Percentiles rank a stretch among this genome's conserved stretches.
phyloP scores from a whole-genome alignment of 2,329 filamentous ascomycete genomes.

The Fusarium chuoi region DNA sequence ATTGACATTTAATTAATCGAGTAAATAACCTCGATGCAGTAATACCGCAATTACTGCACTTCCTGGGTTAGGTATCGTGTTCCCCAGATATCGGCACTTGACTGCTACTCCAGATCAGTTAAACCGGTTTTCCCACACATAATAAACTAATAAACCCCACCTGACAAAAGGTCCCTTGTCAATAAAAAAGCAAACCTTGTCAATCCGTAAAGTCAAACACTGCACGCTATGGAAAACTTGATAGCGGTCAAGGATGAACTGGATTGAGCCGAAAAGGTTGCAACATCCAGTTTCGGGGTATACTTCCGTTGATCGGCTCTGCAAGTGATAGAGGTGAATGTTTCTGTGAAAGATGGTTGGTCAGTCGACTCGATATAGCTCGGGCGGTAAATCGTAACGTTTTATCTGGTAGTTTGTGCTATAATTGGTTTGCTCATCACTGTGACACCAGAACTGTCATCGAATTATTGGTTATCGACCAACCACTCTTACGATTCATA shows the following conservation, averaged over 20 bases:
- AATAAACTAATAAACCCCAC: neutral
- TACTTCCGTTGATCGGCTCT: slow-evolving; percentile 14
- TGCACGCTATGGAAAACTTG: neutral
- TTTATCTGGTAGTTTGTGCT: neutral
- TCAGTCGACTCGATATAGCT: slow-evolving; percentile 3
- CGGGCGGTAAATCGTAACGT: slow-evolving; percentile 17
- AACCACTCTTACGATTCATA: slow-evolving; percentile 4
- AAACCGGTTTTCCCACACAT: slow-evolving; percentile 10
- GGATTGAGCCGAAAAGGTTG: slow-evolving; percentile 1
- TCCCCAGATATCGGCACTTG: slow-evolving; percentile 28
- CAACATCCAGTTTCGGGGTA: slow-evolving; percentile 5
- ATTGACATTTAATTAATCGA: neutral
- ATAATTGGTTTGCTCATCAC: slow-evolving; percentile 22
- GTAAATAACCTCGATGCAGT: neutral
- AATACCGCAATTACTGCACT: neutral
- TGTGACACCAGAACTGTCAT: slow-evolving; percentile 3
- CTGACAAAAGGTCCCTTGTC: slow-evolving; percentile 19
- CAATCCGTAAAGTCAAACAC: neutral
- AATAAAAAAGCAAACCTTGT: neutral
- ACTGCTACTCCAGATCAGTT: slow-evolving; percentile 3
- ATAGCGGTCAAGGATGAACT: slow-evolving; percentile 18
- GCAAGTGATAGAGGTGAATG: slow-evolving; percentile 4
- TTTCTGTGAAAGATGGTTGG: slow-evolving; percentile 30
- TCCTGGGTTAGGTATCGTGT: slow-evolving; percentile 11
- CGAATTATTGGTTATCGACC: neutral